A percentile compares a stretch with the other conserved stretches of the same genome.
These are phyloP conservation scores for Fraxinus dipetala DNA, from an alignment of 305 asterid species.

Conservation along the genomic window DNA sequence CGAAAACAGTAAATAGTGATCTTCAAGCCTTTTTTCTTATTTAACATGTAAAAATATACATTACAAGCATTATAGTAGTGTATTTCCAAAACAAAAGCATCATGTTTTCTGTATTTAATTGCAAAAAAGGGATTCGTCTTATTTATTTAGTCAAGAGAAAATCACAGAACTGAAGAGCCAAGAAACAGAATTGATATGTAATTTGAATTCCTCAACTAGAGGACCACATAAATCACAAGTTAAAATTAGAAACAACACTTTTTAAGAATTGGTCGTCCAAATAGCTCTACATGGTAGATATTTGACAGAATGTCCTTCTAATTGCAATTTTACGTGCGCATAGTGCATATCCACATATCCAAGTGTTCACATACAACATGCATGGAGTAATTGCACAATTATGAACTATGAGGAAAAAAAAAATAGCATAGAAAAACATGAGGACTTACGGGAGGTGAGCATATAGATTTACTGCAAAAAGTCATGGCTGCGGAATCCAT, in stretches of 20 bases:
- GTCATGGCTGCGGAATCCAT: conserved; percentile 74
- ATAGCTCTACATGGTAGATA: not conserved
- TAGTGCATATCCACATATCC: not conserved
- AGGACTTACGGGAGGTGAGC: conserved; percentile 63
- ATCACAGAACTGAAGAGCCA: not conserved
- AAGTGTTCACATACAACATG: not conserved
- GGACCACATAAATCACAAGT: not conserved
- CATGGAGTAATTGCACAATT: not conserved
- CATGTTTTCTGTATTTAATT: not conserved
- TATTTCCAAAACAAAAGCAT: not conserved
- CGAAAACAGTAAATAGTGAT: not conserved
- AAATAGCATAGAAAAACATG: conserved; percentile 7
- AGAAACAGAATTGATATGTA: not conserved
- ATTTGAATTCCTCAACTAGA: not conserved
- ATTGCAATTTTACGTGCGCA: not conserved
- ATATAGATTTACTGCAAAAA: conserved; percentile 57
- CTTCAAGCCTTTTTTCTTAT: not conserved
- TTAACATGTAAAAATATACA: not conserved
- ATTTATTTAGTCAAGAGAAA: not conserved
- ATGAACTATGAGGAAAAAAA: not conserved
- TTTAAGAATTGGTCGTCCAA: not conserved
- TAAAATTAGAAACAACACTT: not conserved
- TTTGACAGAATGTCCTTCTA: not conserved
- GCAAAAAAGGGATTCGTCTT: not conserved
- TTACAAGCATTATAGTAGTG: not conserved